Percentiles rank a stretch among this genome's conserved stretches.
Evolutionary conservation across 1,284 basidiomycete species (phyloP).

Genomic region (Fistulinella staudtii): DNA sequence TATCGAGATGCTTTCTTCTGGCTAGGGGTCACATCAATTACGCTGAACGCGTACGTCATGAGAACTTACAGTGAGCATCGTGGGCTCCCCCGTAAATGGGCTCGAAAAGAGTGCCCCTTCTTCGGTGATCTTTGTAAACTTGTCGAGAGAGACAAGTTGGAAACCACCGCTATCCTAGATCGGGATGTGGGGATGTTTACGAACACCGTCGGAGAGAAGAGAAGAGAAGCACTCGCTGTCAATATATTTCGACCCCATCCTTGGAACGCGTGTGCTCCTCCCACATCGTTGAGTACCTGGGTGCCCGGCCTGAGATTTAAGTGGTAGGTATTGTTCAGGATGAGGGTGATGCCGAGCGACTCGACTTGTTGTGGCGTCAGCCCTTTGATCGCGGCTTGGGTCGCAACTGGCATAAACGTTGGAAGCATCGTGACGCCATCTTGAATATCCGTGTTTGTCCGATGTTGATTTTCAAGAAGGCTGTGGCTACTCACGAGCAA

Average conservation of each 20-base stretch:
- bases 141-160: slow-evolving; percentile 79
- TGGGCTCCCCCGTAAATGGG: slow-evolving; percentile 78
- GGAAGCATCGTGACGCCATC: slow-evolving; percentile 79
- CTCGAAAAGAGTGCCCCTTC: slow-evolving; percentile 80
- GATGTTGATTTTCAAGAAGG: background rate
- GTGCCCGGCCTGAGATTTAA: slow-evolving; percentile 77
- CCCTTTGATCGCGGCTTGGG: slow-evolving; percentile 84
- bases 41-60: background rate
- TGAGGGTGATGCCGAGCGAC: slow-evolving; percentile 70
- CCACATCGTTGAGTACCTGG: slow-evolving; percentile 62
- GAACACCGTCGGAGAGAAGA: slow-evolving; percentile 3
- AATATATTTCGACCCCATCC: slow-evolving; percentile 80
- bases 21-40: slow-evolving; percentile 41
- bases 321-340: slow-evolving; percentile 86
- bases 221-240: slow-evolving; percentile 48
- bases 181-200: background rate
- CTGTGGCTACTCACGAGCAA: slow-evolving; percentile 49
- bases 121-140: slow-evolving; percentile 81
- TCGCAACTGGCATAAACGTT: slow-evolving; percentile 89
- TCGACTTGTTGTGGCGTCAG: slow-evolving; percentile 82
- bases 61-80: slow-evolving; percentile 72
- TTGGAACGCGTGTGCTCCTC: slow-evolving; percentile 82
- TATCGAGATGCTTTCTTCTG: slow-evolving; percentile 81
- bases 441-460: slow-evolving; percentile 4
- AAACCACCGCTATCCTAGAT: slow-evolving; percentile 80